Evolutionary conservation across 1,284 basidiomycete species (phyloP).

Genomic region (Puccinia horiana): DNA sequence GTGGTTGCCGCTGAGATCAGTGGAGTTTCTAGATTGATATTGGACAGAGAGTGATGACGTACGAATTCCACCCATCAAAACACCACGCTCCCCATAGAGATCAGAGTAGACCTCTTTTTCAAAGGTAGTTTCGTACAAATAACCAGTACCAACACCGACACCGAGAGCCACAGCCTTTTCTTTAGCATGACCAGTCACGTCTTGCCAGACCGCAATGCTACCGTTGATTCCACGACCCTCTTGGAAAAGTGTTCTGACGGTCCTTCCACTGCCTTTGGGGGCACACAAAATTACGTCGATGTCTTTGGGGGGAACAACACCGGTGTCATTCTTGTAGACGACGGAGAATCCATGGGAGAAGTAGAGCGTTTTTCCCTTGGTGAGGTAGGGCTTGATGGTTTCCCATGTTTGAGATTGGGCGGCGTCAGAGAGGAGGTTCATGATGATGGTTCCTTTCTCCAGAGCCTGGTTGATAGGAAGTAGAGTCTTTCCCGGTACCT

Average conservation of each 20-base stretch:
- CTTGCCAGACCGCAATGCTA: constrained; percentile 67
- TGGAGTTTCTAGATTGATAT: background rate
- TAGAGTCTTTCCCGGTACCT: constrained; percentile 93
- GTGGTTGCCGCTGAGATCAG: background rate
- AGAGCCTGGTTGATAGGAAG: constrained; percentile 99
- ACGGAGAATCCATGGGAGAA: constrained; percentile 99
- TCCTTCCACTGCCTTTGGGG: constrained; percentile 97
- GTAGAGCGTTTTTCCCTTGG: constrained; percentile 99
- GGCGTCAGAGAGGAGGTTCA: constrained; percentile 98
- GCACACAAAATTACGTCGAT: constrained; percentile 99
- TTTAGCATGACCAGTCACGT: constrained; percentile 94
- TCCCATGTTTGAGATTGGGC: constrained; percentile 96
- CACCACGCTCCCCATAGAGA: constrained; percentile 99
- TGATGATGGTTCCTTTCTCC: constrained; percentile 92
- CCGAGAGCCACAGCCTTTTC: constrained; percentile 95
- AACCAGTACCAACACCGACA: constrained; percentile 92
- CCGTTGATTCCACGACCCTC: constrained; percentile 97
- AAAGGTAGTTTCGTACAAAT: constrained; percentile 98
- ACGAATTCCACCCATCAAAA: constrained; percentile 98
- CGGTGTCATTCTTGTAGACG: constrained; percentile 96
- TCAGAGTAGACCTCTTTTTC: constrained; percentile 99
- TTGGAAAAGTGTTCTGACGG: constrained; percentile 98
- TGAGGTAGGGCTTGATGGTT: constrained; percentile 78
- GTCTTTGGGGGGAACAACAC: constrained; percentile 85
- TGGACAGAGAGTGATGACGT: constrained; percentile 58